These are phyloP conservation scores for Tetrahymena malaccensis DNA, from an alignment of 73 alveolate species.

Conservation along the genomic window DNA sequence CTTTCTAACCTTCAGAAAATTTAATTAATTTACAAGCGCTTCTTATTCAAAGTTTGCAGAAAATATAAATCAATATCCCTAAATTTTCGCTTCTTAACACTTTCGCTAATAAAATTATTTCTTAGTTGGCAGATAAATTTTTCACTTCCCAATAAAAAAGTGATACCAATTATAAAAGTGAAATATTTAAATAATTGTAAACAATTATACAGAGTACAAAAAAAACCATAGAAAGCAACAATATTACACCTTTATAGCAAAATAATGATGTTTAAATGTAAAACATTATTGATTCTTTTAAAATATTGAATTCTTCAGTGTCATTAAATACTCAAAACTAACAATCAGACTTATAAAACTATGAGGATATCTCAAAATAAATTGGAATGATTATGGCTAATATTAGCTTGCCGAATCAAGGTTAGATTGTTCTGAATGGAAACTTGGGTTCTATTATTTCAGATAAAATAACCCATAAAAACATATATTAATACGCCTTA, in stretches of 20 bases:
- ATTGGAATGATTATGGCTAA: not conserved
- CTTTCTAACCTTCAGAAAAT: too few species aligned
- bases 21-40: too few species aligned
- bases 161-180: not conserved
- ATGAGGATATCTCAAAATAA: not conserved
- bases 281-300: not conserved
- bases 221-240: too few species aligned
- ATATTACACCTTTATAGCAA: not conserved
- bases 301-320: not conserved
- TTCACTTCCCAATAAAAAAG: not conserved
- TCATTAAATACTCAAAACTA: not conserved
- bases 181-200: too few species aligned
- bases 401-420: not conserved
- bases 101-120: not conserved
- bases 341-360: not conserved
- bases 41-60: not conserved
- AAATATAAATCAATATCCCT: not conserved
- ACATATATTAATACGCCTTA: not conserved
- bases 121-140: not conserved
- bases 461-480: not conserved
- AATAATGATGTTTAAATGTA: not conserved
- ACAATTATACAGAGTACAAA: not conserved
- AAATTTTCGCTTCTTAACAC: not conserved
- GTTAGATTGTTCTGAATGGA: not conserved
- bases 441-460: not conserved